Base-by-base conservation (phyloP, 163 green algal species). In the Scenedesmus sp. region DNA sequence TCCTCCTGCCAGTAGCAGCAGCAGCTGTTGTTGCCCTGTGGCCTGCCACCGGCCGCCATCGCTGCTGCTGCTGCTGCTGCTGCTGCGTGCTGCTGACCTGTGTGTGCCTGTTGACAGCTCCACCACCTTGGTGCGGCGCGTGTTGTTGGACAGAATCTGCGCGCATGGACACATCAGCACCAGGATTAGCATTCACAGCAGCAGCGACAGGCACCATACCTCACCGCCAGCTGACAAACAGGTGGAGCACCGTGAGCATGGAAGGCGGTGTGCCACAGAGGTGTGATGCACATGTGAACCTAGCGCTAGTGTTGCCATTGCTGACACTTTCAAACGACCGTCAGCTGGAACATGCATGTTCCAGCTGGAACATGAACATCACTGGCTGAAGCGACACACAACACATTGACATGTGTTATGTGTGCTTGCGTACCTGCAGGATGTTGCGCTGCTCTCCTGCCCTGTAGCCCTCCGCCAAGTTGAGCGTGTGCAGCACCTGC, bases 111-210 rank as follows among this genome's bases (percentile, higher is more conserved):
- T 98, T 23, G 96, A 97, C 10, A 99, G 94, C 94, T 99, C 97
- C 73, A 99, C 97, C 23, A 99, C 98, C 90, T 99, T 99, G 13
- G 98, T 99, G 20, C 97, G 93, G 56, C 98, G 94, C 2, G 98
- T 99, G 94, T 99, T 99, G 86, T 95, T 98, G 20, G 97, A 97
- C 46, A 99, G 93, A 16, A 98, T 96, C 95, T 97, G 95, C 82
- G 90, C 34, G 13, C 73, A 86, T 70, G 34, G 34, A 46, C 34
- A 46, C 34, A 46, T 46, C 34, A 46, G 34, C 34, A 46, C 34
- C 34, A 46, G 34, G 34, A 46, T 46, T 46, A 46, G 34, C 34
- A 46, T 46, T 46, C 34, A 46, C 34, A 46, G 34, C 34, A 46
- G 34, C 34, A 46, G 34, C 34, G 34, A 46, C 34, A 46, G 34